Base-by-base conservation (phyloP, 371 early-diverging fungal genomes). In the Mortierella sp. region DNA sequence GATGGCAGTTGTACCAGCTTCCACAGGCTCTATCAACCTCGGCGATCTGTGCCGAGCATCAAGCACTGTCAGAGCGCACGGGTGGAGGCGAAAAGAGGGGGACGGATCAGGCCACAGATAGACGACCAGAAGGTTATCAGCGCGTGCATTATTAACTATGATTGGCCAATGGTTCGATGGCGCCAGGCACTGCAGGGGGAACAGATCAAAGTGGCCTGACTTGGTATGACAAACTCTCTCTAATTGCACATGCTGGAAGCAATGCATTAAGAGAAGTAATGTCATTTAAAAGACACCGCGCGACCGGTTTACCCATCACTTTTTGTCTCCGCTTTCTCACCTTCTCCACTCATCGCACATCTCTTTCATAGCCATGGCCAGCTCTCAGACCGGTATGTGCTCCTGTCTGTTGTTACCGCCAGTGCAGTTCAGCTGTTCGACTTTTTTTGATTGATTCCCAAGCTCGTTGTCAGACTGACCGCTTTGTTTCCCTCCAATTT, bases 331-430 rank as follows among this genome's bases (percentile, higher is more conserved):
- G 1, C 48, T 55, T 8, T 23, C 26, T 41, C 48, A 13, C 21
- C 65, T 41, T 39, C 54, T 41, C 24, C 52, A 31, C 34, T 18
- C 58, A 42, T 19, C 39, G 30, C 43, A 28, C 34, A 34, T 34
- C 34, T 34, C 34, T 28, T 10, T 16, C 26, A 24, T 28, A 53
- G 46, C 57, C 47, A 69, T 69, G 69, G 62, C 69, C 58, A 62
- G 51, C 69, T 30, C 57, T 52, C 56, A 69, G 58, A 45, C 69
- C 47, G 69, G 69, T 69, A 67, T 16, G 53, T 13, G 34, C 18
- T 16, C 28, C 4, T 52, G 16, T 47, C 10, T 16, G 4, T 24
- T 23, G 16, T 3, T 7, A 23, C 23, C 48, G 9, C 23, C 14
- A 3, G 23, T 18, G n/a, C 45, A 45, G 19, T 19, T 18, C 45